A percentile compares a stretch with the other conserved stretches of the same genome.
Evolutionary conservation across 768 basidiomycete species (phyloP).

Genomic region (Trametes sanguinea): DNA sequence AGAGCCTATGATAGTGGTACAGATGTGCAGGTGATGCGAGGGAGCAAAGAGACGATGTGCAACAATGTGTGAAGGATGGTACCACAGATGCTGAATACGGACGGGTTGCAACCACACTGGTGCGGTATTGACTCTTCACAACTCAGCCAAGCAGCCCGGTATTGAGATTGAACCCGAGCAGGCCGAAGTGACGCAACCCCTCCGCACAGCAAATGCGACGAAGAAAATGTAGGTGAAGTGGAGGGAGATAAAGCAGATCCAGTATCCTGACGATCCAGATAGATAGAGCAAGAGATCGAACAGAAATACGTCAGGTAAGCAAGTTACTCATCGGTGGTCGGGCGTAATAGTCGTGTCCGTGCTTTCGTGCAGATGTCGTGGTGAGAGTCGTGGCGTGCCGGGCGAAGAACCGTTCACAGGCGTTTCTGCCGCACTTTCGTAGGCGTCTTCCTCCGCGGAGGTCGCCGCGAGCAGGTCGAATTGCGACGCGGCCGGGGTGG

Average conservation of each 20-base stretch:
- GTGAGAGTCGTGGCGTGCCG: conserved; percentile 16
- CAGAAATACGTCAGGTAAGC: background rate
- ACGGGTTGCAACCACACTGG: no score
- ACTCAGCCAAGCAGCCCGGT: no score
- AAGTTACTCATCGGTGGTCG: conserved; percentile 6
- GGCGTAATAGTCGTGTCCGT: conserved; percentile 24
- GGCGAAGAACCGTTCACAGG: conserved; percentile 11
- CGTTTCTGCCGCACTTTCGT: conserved; percentile 17
- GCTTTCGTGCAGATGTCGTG: conserved; percentile 19
- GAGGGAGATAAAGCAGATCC: no score
- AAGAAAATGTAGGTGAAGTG: no score
- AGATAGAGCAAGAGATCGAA: background rate
- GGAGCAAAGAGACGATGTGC: background rate
- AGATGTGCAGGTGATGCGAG: background rate
- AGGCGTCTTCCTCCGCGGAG: conserved; percentile 8
- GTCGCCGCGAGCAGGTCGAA: background rate
- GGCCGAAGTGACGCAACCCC: background rate
- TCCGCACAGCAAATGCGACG: no score
- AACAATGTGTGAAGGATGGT: background rate
- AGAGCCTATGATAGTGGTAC: conserved; percentile 12
- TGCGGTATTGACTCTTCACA: no score
- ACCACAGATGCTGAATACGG: background rate
- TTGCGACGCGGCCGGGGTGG: conserved; percentile 7
- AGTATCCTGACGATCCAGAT: background rate
- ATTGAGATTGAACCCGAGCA: background rate